Percentiles rank a stretch among this genome's conserved stretches.
Conservation (phyloP, 2,329 filamentous ascomycete genomes). For the Claviceps pusilla region DNA sequence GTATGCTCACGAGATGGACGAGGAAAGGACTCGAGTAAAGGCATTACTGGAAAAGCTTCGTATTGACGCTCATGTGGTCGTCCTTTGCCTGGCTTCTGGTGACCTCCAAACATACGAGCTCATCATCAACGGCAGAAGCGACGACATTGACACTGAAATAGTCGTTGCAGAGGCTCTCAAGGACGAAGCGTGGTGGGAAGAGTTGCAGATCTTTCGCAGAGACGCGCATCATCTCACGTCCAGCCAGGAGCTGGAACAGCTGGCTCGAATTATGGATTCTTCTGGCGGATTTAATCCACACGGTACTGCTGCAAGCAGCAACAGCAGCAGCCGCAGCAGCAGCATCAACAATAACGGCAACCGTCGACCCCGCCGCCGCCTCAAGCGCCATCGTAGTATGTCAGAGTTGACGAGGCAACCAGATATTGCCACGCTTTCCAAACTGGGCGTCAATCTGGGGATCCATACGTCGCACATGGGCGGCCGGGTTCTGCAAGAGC, state of each 20-base stretch:
- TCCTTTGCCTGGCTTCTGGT: slow-evolving; percentile 70
- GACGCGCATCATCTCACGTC: slow-evolving; percentile 22
- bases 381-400: slow-evolving; percentile 27
- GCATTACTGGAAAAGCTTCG: slow-evolving; percentile 65
- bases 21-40: slow-evolving; percentile 58
- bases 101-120: slow-evolving; percentile 57
- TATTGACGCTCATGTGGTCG: slow-evolving; percentile 64
- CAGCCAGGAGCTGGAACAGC: slow-evolving; percentile 28
- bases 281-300: slow-evolving; percentile 30
- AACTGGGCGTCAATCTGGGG: slow-evolving; percentile 51
- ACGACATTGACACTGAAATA: slow-evolving; percentile 39
- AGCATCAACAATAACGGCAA: slow-evolving; percentile 7
- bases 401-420: slow-evolving; percentile 48
- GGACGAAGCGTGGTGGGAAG: slow-evolving; percentile 71
- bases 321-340: slow-evolving; percentile 7
- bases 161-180: slow-evolving; percentile 51
- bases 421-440: slow-evolving; percentile 33
- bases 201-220: slow-evolving; percentile 44
- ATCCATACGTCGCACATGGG: slow-evolving; percentile 63
- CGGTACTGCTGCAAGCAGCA: slow-evolving; percentile 14
- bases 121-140: slow-evolving; percentile 56
- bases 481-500: slow-evolving; percentile 39
- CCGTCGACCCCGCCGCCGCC: no score
- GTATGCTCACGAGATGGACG: slow-evolving; percentile 68
- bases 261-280: slow-evolving; percentile 29